These are phyloP conservation scores for Leishmania lainsoni DNA, from an alignment of 208 protist species.

Conservation along the genomic window DNA sequence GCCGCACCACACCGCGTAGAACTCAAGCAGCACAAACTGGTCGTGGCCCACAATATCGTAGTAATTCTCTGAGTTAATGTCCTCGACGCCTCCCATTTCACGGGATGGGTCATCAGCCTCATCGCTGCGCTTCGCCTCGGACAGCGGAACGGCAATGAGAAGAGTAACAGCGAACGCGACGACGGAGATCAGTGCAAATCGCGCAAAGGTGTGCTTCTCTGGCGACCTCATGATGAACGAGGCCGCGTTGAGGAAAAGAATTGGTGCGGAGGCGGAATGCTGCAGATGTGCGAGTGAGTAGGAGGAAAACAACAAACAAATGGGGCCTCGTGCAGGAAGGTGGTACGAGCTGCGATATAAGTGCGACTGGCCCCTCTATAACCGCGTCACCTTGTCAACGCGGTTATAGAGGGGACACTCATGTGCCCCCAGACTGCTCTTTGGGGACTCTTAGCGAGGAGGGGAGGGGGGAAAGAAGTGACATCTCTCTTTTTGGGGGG, in stretches of 20 bases:
- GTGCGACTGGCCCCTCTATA: background rate
- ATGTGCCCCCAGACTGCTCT: background rate
- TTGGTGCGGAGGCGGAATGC: background rate
- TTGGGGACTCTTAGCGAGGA: background rate
- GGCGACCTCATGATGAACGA: background rate
- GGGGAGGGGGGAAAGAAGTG: background rate
- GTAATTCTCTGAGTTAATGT: constrained; percentile 40
- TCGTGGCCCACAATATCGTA: constrained; percentile 45
- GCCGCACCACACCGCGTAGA: constrained; percentile 87
- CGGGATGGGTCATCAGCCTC: constrained; percentile 1
- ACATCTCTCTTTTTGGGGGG: background rate
- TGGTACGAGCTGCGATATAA: background rate
- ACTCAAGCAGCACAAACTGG: constrained; percentile 64
- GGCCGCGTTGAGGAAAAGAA: background rate
- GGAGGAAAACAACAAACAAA: background rate
- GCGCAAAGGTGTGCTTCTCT: constrained; percentile 6
- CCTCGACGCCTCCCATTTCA: constrained; percentile 37
- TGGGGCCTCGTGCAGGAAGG: background rate
- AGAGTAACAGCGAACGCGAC: background rate
- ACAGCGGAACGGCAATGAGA: background rate
- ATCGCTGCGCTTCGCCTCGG: background rate
- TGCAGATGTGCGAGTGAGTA: background rate
- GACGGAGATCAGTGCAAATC: constrained; percentile 5
- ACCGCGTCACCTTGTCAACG: no score
- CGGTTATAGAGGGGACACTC: background rate